Base-by-base conservation (phyloP, 306 rosid species). In the Cicer pinnatifidum region DNA sequence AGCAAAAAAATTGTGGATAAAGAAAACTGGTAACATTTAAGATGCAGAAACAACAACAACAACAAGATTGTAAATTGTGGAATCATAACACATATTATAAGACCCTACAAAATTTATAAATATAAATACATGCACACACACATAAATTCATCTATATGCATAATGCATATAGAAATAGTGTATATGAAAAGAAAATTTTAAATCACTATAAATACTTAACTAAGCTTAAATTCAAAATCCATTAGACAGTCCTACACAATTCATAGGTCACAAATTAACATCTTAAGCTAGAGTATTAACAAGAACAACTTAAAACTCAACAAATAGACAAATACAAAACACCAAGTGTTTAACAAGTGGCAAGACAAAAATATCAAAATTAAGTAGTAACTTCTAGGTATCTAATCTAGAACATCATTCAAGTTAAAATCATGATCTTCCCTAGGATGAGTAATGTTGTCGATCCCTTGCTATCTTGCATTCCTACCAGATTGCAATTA, bases 361-460 rank as follows among this genome's bases (percentile, higher is more conserved):
- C 52, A 4, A 46, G 13, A 46, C 15, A 11, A 16, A 19, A 19
- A 52, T 52, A 15, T 16, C 11, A 52, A 54, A 17, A 17, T 19
- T 54, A 5, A 9, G 37, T 19, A 9, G 13, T 9, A 54, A 19
- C 10, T 19, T 54, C n/a, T 56, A 56, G 61, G 10, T 56, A 56
- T 56, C 38, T 56, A 56, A 19, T 20, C 38, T 56, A 56, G 38
- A 20, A 1, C 61, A 56, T 20, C 13, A 4, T 54, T 54, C 6
- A 19, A 19, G 61, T 20, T 20, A 56, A 56, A 56, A 9, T 56
- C 61, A 56, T 56, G 20, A 56, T 56, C 37, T 56, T 23, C 61
- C 37, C 9, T 9, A 9, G 13, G 38, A 19, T 20, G 23, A 9
- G 38, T 56, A 20, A 56, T 3, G 8, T 19, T 23, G 61, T 7